phyloP scores from a whole-genome alignment of 2,329 filamentous ascomycete species.

The Trichoderma sp. region DNA sequence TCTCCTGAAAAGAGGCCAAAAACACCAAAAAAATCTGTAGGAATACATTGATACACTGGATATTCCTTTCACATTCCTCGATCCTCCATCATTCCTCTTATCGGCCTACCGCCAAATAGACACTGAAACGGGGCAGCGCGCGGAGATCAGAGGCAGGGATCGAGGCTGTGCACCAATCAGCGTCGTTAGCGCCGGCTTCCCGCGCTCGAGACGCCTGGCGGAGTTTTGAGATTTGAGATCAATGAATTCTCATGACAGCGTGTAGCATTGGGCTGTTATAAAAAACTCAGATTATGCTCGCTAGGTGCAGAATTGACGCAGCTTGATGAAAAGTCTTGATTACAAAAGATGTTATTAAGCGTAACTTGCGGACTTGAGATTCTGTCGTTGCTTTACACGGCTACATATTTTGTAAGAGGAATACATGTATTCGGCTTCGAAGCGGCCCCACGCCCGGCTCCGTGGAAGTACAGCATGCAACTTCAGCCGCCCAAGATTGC shows the following conservation, averaged over 20 bases:
- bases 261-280: background rate
- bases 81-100: background rate
- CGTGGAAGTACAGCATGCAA: background rate
- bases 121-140: background rate
- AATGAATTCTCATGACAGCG: background rate
- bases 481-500: background rate
- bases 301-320: background rate
- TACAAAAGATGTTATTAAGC: background rate
- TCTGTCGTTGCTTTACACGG: background rate
- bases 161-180: background rate
- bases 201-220: conserved; percentile 22
- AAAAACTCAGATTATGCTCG: background rate
- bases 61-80: background rate
- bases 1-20: background rate
- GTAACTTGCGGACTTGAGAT: background rate
- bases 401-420: background rate
- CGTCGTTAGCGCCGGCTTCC: conserved; percentile 21
- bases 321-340: background rate
- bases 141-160: background rate
- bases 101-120: background rate
- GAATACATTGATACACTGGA: background rate
- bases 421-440: background rate
- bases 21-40: background rate
- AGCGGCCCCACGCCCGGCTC: background rate
- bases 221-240: conserved; percentile 14